Evolutionary conservation across 2,329 filamentous ascomycete genomes (phyloP).

Genomic region (Ophiocordyceps polyrhachis-furcata): DNA sequence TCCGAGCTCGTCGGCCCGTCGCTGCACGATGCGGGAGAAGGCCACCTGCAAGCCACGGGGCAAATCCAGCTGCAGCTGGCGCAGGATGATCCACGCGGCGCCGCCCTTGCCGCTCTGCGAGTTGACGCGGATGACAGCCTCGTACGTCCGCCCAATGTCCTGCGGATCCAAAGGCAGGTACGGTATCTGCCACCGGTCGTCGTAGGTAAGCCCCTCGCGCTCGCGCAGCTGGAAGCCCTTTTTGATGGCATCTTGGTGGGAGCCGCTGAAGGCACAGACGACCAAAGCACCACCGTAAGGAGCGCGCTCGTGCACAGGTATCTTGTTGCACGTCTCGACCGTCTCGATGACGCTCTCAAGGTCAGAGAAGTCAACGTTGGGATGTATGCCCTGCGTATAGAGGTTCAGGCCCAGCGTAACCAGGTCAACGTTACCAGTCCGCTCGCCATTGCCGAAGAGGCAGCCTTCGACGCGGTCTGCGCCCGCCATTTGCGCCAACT

Average conservation of each 20-base stretch:
- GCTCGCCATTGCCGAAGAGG: constrained; percentile 78
- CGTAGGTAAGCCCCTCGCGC: constrained; percentile 33
- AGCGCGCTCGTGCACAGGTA: constrained; percentile 73
- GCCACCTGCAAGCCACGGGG: constrained; percentile 83
- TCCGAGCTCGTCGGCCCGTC: constrained; percentile 57
- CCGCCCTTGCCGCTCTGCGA: constrained; percentile 91
- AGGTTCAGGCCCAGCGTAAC: constrained; percentile 86
- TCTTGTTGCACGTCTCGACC: constrained; percentile 87
- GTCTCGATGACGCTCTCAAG: constrained; percentile 70
- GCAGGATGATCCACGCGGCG: constrained; percentile 82
- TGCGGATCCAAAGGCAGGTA: constrained; percentile 86
- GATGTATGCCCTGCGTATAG: constrained; percentile 80
- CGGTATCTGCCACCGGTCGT: constrained; percentile 66
- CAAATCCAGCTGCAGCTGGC: constrained; percentile 75
- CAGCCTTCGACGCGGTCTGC: constrained; percentile 89
- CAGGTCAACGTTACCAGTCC: constrained; percentile 88
- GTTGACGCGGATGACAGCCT: constrained; percentile 95
- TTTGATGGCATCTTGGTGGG: constrained; percentile 90
- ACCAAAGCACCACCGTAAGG: constrained; percentile 85
- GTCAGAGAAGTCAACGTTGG: constrained; percentile 80
- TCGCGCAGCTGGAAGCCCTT: constrained; percentile 68
- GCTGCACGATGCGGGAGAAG: constrained; percentile 77
- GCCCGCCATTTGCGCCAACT: constrained; percentile 90
- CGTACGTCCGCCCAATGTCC: constrained; percentile 93
- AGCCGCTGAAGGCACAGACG: constrained; percentile 81